Evolutionary conservation across 2,329 filamentous ascomycete genomes (phyloP).

Genomic region (Fusarium abutilonis): DNA sequence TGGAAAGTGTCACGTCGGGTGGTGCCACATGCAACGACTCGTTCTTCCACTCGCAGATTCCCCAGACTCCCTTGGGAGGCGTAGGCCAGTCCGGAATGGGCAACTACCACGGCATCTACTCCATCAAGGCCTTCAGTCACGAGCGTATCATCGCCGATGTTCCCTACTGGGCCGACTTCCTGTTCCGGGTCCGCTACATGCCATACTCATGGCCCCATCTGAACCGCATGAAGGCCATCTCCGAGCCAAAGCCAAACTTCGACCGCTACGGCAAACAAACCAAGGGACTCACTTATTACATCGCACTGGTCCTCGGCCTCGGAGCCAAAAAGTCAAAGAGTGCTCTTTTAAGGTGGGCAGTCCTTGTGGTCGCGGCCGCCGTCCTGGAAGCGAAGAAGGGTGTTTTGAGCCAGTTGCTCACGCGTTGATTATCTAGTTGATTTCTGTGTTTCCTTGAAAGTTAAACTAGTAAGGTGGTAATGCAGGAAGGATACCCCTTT

Average conservation of each 20-base stretch:
- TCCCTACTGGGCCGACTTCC: constrained; percentile 53
- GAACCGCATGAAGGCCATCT: constrained; percentile 56
- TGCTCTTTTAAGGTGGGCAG: constrained; percentile 62
- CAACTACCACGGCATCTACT: constrained; percentile 60
- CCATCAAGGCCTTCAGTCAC: constrained; percentile 57
- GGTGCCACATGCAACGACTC: constrained; percentile 63
- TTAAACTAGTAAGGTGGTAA: neutral
- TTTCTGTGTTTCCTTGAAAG: constrained; percentile 1
- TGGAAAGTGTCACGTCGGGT: constrained; percentile 56
- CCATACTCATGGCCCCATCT: constrained; percentile 64
- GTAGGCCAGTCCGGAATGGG: constrained; percentile 61
- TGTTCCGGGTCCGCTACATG: constrained; percentile 75
- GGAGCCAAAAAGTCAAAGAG: constrained; percentile 61
- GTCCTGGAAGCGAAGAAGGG: constrained; percentile 50
- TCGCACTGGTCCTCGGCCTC: constrained; percentile 60
- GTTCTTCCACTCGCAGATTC: constrained; percentile 55
- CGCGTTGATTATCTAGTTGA: constrained; percentile 32
- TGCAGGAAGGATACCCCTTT: neutral
- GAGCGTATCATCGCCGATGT: constrained; percentile 51
- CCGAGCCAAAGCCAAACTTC: constrained; percentile 64
- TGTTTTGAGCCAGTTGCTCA: constrained; percentile 47
- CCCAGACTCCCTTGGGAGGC: constrained; percentile 59
- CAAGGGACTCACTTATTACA: constrained; percentile 65
- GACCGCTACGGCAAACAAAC: constrained; percentile 66
- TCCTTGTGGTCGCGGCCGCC: constrained; percentile 54